Evolutionary conservation across 176 grass and related monocot species (phyloP), one percentile per base, ranked within the genome.

Genomic region (Carex scoparia): DNA sequence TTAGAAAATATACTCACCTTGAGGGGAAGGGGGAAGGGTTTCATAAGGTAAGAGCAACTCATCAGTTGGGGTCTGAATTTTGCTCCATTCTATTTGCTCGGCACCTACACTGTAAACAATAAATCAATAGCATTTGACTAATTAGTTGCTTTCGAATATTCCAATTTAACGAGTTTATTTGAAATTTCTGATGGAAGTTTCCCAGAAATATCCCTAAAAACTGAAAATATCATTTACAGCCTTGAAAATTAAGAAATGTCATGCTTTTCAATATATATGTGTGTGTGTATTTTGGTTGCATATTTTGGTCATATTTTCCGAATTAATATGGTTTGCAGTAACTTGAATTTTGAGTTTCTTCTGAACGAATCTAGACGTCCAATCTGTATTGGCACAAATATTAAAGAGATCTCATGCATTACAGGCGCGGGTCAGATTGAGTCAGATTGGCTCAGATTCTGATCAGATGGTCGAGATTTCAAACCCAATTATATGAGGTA

Each of bases 1-100:
- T 13, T 68, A 70, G 18, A 51, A 71, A 51, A 51, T 84, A 35
- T n/a, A 55, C 28, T 75, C 7, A 97, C 92, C 94, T 90, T 92
- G 86, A 10, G 90, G 92, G 2, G 88, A 76, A 51, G 91, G 35
- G 6, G 64, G 88, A 16, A 98, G 78, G n/a, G 91, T 78, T 49
- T 98, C 90, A n/a, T 98, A 98, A 13, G 95, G 95, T 79, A 94
- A 84, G 67, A 98, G 93, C 79, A 93, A 88, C 57, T 98, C 86
- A 71, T 98, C 96, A 46, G 93, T 92, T 37, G 96, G 96, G 7
- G 96, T 95, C 69, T 87, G 91, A 84, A 98, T 98, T 90, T 95
- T 98, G 49, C 79, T 81, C 95, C 96, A 98, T 13, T 98, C 93
- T n/a, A 95, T 93, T 63, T 87, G 91, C 81, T 95, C 91, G 61